Evolutionary conservation across 331 rosid species (phyloP).

Genomic region (Spiraea crenata): DNA sequence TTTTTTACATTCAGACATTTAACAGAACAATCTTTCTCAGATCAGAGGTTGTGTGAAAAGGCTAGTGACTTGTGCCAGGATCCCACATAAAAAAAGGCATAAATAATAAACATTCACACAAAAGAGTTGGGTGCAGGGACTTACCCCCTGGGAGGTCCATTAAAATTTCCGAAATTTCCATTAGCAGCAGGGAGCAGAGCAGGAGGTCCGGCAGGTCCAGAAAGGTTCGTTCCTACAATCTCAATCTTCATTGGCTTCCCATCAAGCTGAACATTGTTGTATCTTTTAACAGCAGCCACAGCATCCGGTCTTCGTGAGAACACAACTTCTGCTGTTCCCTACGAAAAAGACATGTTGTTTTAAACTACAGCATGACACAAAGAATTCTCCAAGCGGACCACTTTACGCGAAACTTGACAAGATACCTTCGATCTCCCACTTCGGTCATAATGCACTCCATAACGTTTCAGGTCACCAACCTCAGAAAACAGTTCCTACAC

Average conservation of each 20-base stretch:
- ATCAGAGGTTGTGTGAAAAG: background rate
- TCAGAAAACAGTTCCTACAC: conserved; percentile 85
- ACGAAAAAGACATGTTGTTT: conserved; percentile 32
- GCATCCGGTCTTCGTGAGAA: conserved; percentile 78
- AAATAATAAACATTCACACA: background rate
- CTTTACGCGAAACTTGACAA: conserved; percentile 27
- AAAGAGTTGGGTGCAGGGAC: background rate
- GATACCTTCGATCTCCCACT: conserved; percentile 98
- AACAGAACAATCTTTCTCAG: background rate
- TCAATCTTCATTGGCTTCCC: conserved; percentile 98
- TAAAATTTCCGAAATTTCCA: conserved; percentile 47
- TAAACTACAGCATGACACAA: conserved; percentile 39
- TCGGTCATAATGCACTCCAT: conserved; percentile 69
- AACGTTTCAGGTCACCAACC: conserved; percentile 87
- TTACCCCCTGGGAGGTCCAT: conserved; percentile 62
- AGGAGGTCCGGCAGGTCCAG: conserved; percentile 41
- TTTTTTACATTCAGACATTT: background rate
- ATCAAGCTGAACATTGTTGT: conserved; percentile 88
- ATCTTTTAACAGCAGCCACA: conserved; percentile 87
- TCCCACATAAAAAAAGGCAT: background rate
- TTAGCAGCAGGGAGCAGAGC: conserved; percentile 37
- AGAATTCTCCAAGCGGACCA: conserved; percentile 30
- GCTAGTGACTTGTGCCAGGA: background rate
- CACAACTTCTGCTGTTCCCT: conserved; percentile 96
- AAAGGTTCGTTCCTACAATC: conserved; percentile 87